phyloP scores from a whole-genome alignment of 1,139 yeast species.

The Zhuliangozyma parablackwelliae region DNA sequence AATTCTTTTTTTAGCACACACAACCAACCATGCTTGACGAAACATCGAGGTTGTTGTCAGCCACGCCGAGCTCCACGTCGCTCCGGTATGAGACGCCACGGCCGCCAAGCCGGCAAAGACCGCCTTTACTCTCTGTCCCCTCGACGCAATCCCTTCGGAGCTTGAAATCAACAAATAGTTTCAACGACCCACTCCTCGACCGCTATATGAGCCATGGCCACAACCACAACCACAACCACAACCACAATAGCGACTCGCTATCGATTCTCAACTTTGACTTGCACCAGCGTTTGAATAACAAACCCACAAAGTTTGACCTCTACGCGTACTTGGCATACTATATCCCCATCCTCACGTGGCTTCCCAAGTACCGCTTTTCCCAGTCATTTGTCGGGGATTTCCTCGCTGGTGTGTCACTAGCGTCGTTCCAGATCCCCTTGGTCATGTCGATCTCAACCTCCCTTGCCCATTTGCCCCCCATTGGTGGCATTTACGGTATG shows the following conservation, averaged over 20 bases:
- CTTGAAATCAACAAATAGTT: conserved; percentile 12
- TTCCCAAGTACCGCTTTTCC: conserved; percentile 20
- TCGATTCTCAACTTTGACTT: conserved; percentile 8
- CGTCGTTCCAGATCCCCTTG: conserved; percentile 32
- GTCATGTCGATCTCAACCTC: conserved; percentile 34
- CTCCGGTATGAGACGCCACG: conserved; percentile 4
- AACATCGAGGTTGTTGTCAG: conserved; percentile 7
- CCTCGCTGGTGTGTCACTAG: conserved; percentile 30
- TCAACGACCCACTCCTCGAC: conserved; percentile 17
- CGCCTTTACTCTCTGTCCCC: conserved; percentile 25
- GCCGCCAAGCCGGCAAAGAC: conserved; percentile 11
- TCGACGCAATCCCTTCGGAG: conserved; percentile 21
- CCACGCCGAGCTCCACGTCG: conserved; percentile 1
- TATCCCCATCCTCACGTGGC: conserved; percentile 29
- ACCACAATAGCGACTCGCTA: conserved; percentile 9
- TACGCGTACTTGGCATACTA: conserved; percentile 29
- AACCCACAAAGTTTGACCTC: conserved; percentile 12
- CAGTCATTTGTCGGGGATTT: conserved; percentile 22
- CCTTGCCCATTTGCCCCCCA: conserved; percentile 30
- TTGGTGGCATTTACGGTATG: conserved; percentile 27
- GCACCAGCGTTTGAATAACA: conserved; percentile 6
- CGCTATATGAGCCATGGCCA: conserved; percentile 7
- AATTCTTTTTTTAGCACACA: no score
- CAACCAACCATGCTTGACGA: conserved; percentile 10
- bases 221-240: neutral